Evolutionary conservation across 2,329 filamentous ascomycete genomes (phyloP).

Genomic region (Trichoderma koningii): DNA sequence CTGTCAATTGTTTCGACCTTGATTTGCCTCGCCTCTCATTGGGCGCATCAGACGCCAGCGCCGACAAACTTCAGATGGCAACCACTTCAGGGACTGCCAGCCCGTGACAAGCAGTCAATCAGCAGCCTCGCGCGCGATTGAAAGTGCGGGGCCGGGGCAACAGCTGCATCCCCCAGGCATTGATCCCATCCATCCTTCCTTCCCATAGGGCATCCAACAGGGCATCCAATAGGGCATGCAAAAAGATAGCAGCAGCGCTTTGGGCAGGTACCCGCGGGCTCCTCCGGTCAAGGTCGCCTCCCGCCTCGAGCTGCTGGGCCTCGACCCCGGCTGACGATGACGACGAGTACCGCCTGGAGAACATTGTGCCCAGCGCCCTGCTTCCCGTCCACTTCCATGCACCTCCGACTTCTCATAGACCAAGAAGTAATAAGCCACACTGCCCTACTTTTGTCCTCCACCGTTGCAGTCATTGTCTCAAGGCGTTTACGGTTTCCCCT

Average conservation of each 20-base stretch:
- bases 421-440: too few relatives aligned
- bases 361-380: too few relatives aligned
- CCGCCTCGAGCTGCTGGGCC: too few relatives aligned
- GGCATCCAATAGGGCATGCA: neutral
- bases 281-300: neutral
- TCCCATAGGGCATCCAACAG: neutral
- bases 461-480: too few relatives aligned
- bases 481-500: too few relatives aligned
- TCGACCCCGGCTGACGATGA: too few relatives aligned
- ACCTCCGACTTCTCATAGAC: too few relatives aligned
- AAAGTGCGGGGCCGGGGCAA: neutral
- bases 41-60: slow-evolving; percentile 4
- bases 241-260: neutral
- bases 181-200: too few relatives aligned
- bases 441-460: too few relatives aligned
- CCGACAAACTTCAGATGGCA: slow-evolving; percentile 11
- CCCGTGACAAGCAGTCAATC: neutral
- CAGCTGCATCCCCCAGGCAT: neutral
- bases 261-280: neutral
- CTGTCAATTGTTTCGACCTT: too few relatives aligned
- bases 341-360: too few relatives aligned
- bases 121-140: neutral
- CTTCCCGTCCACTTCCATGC: too few relatives aligned
- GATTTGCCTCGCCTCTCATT: neutral
- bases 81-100: neutral